These are phyloP conservation scores for Akanthomyces uredinophilus DNA, from an alignment of 2,329 filamentous ascomycete genomes.

Conservation along the genomic window DNA sequence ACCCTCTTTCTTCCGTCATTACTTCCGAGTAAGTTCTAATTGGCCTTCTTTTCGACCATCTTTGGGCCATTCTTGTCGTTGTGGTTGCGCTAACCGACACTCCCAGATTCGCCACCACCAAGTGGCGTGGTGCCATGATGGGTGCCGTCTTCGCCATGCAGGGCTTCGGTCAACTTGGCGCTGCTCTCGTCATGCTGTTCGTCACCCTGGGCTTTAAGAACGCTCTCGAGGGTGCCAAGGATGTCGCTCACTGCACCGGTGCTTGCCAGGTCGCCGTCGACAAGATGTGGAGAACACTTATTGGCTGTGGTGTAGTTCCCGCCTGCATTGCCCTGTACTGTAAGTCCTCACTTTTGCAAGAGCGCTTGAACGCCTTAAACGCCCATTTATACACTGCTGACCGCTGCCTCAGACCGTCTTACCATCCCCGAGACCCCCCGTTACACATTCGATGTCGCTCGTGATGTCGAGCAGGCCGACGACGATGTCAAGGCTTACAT, in stretches of 20 bases:
- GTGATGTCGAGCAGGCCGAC: conserved; percentile 68
- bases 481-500: conserved; percentile 74
- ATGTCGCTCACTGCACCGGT: conserved; percentile 48
- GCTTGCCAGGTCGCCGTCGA: conserved; percentile 51
- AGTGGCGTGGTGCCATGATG: conserved; percentile 85
- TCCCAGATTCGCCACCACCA: conserved; percentile 63
- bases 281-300: conserved; percentile 81
- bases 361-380: not conserved
- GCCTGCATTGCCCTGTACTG: conserved; percentile 78
- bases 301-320: conserved; percentile 76
- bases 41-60: too few relatives aligned
- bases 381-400: not conserved
- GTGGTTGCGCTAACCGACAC: not conserved
- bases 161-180: conserved; percentile 72
- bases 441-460: conserved; percentile 78
- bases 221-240: conserved; percentile 48
- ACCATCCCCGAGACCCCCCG: conserved; percentile 85
- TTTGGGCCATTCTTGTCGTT: too few relatives aligned
- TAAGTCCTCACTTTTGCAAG: conserved; percentile 19
- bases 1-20: conserved; percentile 76
- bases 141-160: conserved; percentile 83
- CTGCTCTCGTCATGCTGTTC: conserved; percentile 71
- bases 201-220: conserved; percentile 66
- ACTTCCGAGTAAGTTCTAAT: conserved; percentile 61
- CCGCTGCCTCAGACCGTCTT: conserved; percentile 47